phyloP scores from a whole-genome alignment of 2,329 filamentous ascomycete species.

The Diplodia scrobiculata region DNA sequence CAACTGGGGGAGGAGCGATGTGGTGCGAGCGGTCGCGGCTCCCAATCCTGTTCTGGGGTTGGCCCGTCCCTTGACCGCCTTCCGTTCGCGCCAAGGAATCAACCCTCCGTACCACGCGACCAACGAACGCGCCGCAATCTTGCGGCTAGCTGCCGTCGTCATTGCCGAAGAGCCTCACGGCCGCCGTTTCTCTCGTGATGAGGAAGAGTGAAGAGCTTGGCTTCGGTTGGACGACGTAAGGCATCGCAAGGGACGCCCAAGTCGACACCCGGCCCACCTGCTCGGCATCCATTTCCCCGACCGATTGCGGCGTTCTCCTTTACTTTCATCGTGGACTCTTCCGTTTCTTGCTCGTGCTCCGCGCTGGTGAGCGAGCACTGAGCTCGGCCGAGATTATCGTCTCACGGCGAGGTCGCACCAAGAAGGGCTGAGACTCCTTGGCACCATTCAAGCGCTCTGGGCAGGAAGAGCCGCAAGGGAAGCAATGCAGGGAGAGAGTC shows the following conservation, averaged over 20 bases:
- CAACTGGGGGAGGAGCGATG: not conserved
- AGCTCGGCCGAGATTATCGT: not conserved
- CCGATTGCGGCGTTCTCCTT: not conserved
- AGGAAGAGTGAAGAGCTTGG: not conserved
- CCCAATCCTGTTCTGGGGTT: slow-evolving; percentile 22
- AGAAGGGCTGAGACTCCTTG: not conserved
- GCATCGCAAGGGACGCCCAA: not conserved
- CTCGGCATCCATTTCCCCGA: slow-evolving; percentile 11
- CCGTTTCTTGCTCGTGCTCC: not conserved
- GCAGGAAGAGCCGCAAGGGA: not conserved
- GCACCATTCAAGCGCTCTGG: not conserved
- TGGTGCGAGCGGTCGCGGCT: not conserved
- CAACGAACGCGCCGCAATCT: not conserved
- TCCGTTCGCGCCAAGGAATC: not conserved
- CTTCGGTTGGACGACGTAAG: not conserved
- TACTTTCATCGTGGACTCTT: not conserved
- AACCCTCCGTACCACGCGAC: not conserved
- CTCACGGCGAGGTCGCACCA: not conserved
- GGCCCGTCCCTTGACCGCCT: not conserved
- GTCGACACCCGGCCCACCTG: slow-evolving; percentile 3
- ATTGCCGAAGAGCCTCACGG: not conserved
- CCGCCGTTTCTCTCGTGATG: not conserved
- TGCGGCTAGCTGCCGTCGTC: not conserved
- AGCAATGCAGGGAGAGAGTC: not conserved
- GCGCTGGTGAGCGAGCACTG: not conserved